A percentile compares a stretch with the other conserved stretches of the same genome.
Conservation (phyloP, 2,329 filamentous ascomycete genomes). For the Trichophyton equinum region DNA sequence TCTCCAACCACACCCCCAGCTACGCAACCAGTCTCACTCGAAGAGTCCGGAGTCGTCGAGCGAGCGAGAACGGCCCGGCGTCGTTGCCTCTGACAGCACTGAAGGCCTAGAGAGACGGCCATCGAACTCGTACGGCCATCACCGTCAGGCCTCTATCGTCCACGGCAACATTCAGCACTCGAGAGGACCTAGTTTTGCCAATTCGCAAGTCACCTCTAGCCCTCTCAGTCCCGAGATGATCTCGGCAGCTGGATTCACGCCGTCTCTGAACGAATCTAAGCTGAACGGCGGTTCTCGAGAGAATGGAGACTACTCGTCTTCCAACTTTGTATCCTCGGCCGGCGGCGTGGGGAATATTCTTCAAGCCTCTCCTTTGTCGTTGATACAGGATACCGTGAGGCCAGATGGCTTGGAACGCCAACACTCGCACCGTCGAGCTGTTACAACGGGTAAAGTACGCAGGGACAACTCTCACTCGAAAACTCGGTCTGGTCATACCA, state of each 20-base stretch:
- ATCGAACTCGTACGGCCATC: constrained; percentile 52
- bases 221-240: constrained; percentile 82
- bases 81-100: constrained; percentile 23
- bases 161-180: constrained; percentile 81
- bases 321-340: constrained; percentile 19
- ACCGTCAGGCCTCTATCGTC: constrained; percentile 92
- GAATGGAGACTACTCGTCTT: constrained; percentile 20
- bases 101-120: constrained; percentile 30
- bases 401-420: constrained; percentile 17
- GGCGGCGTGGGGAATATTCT: constrained; percentile 31
- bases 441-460: constrained; percentile 51
- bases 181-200: constrained; percentile 62
- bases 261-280: constrained; percentile 39
- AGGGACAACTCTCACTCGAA: constrained; percentile 60
- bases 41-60: constrained; percentile 31
- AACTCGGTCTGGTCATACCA: constrained; percentile 57
- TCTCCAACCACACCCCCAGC: constrained; percentile 24
- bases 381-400: constrained; percentile 28
- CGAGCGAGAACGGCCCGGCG: constrained; percentile 21
- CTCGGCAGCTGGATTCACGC: constrained; percentile 49
- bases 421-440: constrained; percentile 25
- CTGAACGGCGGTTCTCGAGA: constrained; percentile 21
- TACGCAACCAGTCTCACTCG: constrained; percentile 31
- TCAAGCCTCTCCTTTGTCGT: constrained; percentile 22
- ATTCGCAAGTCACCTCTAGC: constrained; percentile 59